phyloP scores from a whole-genome alignment of 1,139 yeast genomes.

The Candida sanyaensis region DNA sequence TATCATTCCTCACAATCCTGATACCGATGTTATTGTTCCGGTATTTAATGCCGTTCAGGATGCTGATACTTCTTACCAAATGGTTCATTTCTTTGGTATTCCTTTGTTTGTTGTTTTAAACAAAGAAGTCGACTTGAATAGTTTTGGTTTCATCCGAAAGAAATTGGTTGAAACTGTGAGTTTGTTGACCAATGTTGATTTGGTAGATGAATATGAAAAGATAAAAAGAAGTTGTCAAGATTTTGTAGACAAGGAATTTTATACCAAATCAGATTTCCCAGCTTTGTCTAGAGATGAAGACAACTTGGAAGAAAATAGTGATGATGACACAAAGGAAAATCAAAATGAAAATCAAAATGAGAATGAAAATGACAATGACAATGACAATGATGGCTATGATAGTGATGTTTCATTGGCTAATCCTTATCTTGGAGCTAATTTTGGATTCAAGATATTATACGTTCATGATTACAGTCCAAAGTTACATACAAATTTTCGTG shows the following conservation, averaged over 20 bases:
- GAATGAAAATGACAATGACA: conserved; percentile 8
- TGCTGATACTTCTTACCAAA: conserved; percentile 38
- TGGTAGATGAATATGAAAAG: conserved; percentile 25
- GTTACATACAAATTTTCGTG: conserved; percentile 10
- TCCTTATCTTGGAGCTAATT: conserved; percentile 50
- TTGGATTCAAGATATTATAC: conserved; percentile 51
- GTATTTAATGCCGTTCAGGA: conserved; percentile 59
- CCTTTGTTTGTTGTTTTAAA: conserved; percentile 72
- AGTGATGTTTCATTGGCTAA: conserved; percentile 55
- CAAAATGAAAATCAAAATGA: background rate
- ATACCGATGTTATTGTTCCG: conserved; percentile 61
- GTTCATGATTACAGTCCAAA: conserved; percentile 19
- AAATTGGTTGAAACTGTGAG: conserved; percentile 50
- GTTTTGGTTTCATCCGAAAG: conserved; percentile 54
- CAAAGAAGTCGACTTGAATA: conserved; percentile 45
- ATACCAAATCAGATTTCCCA: conserved; percentile 40
- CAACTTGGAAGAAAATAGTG: conserved; percentile 12
- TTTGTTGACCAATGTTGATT: conserved; percentile 26
- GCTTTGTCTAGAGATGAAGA: conserved; percentile 6
- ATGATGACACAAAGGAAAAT: conserved; percentile 20
- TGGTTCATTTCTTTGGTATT: conserved; percentile 55
- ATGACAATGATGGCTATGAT: conserved; percentile 32
- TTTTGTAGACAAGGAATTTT: conserved; percentile 21
- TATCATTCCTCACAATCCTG: conserved; percentile 54
- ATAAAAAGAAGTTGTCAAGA: conserved; percentile 15